Evolutionary conservation across 169 alveolate genomes (phyloP), one percentile per base, ranked within the genome.

Genomic region (Cryptosporidium ryanae): DNA sequence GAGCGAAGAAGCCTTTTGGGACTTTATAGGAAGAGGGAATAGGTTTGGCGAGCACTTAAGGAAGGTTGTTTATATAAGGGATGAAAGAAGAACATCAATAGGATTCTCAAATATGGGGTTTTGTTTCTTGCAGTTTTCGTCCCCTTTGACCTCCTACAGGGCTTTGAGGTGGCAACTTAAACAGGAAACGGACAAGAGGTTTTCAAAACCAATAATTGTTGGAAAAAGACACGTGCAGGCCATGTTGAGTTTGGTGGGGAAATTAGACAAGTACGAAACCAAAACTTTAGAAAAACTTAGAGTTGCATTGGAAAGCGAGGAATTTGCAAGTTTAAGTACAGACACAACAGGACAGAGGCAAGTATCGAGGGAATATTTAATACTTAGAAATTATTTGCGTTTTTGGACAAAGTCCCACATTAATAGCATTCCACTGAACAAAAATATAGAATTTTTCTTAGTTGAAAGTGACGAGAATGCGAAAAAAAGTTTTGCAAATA

Each of bases 41-140:
- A 52, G 32, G 27, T 76, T 18, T 59, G 87, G 87, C n/a, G 59
- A 55, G 23, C 63, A 55, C 27, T 34, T 76, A 25, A 76, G 49
- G 44, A 76, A 63, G 46, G 46, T 76, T 8, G 76, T 59, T 8
- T 76, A 76, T 27, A 59, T 76, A 21, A 76, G 71, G 44, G 87
- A 76, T 59, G 87, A 76, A 50, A 65, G 64, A n/a, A 54, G 6
- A 23, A 66, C 34, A 23, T 4, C 46, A 38, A 38, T 10, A 10
- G 46, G 46, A 10, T 38, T 38, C 46, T 38, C 46, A 38, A n/a
- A 17, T 52, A 65, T 29, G 29, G 87, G 87, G 2, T 76, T 76
- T 76, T 76, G 87, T 61, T 76, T 76, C 34, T 34, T 76, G 12
- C 87, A 76, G 25, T 76, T 76, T 61, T 76, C 87, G 1, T 76